Evolutionary conservation across 306 rosid species (phyloP), one percentile per base, ranked within the genome.

Genomic region (Abrus precatorius): DNA sequence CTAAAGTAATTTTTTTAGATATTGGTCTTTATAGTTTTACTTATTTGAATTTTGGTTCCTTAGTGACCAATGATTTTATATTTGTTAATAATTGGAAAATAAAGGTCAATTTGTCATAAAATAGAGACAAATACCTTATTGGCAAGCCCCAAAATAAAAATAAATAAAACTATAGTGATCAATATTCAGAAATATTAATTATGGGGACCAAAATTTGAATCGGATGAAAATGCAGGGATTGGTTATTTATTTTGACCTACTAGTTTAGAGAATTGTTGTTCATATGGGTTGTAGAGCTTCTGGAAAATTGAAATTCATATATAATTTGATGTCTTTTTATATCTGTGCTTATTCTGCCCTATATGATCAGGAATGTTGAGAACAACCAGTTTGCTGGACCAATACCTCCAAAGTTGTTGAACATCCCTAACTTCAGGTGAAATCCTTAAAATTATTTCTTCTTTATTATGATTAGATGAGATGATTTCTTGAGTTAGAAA

Each of bases 361-460:
- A 47, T 75, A 80, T 86, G 85, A 71, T 60, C 97, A 94, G 98
- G 95, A 91, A 94, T 84, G 67, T 94, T 20, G 98, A 94, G 88
- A 81, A 91, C 84, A 94, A 94, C 72, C 90, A 82, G 71, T 92
- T 94, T 63, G 14, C 84, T 70, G 98, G 98, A 84, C 89, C 92
- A 71, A 88, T 94, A 86, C 98, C 98, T 63, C 90, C 65, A 41
- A 94, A 94, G 87, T 57, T 94, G 87, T 87, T 87, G 75, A 85
- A 64, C 85, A 94, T 94, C 82, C 89, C 95, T 40, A 86, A 1
- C 79, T 89, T 94, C 78, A 85, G 86, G 98, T 94, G 67, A 85
- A 80, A 76, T 11, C 72, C 62, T 41, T 53, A 72, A 67, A 75
- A 69, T 40, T 55, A 28, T 76, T 84, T 12, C 54, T 72, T 75